Conservation (phyloP, 2,329 filamentous ascomycete genomes). For the Exophiala calicioides region DNA sequence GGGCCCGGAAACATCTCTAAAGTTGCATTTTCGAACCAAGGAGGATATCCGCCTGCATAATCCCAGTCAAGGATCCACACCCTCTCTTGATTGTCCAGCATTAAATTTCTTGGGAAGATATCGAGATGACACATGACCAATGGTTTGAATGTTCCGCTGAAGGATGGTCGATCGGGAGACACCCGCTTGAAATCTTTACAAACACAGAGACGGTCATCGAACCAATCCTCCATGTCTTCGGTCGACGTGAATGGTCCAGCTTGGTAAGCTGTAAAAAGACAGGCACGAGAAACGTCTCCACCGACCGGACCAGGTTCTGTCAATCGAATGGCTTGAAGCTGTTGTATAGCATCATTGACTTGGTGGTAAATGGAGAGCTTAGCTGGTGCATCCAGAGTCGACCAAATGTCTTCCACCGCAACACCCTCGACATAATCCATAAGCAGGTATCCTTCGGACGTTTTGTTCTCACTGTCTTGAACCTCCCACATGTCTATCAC, state of each 20-base stretch:
- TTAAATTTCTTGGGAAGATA: slow-evolving; percentile 1
- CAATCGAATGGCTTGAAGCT: slow-evolving; percentile 2
- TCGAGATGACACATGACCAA: slow-evolving; percentile 1
- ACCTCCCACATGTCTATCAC: background rate
- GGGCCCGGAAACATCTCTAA: too few relatives aligned
- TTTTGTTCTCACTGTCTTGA: background rate
- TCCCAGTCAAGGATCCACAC: slow-evolving; percentile 1
- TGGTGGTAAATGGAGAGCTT: slow-evolving; percentile 1
- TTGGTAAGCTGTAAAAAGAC: background rate
- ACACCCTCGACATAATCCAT: slow-evolving; percentile 1
- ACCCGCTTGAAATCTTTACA: background rate
- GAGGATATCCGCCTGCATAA: background rate
- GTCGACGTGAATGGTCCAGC: slow-evolving; percentile 2
- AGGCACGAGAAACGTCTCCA: background rate
- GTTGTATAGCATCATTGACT: slow-evolving; percentile 1
- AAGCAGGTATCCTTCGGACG: background rate
- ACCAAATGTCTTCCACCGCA: background rate
- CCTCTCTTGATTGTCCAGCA: background rate
- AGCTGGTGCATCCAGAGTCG: background rate
- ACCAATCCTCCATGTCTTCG: slow-evolving; percentile 2
- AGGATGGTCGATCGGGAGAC: background rate
- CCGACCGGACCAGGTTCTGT: slow-evolving; percentile 1
- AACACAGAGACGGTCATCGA: background rate
- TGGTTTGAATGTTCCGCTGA: slow-evolving; percentile 2
- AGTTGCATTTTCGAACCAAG: slow-evolving; percentile 6